Evolutionary conservation across 257 asterid species (phyloP).

Genomic region (Solanum sitiens): DNA sequence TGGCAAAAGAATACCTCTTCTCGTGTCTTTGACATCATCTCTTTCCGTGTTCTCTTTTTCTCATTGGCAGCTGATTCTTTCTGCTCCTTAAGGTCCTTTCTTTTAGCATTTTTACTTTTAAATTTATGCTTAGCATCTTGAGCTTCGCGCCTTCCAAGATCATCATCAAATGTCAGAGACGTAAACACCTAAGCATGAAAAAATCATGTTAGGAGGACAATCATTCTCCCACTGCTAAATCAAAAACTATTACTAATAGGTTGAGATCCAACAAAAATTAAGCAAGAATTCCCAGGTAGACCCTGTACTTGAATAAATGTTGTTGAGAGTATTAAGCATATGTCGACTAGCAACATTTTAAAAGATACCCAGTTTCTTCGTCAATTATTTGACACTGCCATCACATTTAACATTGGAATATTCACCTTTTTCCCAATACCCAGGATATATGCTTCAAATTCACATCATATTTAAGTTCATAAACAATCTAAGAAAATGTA

Average conservation of each 20-base stretch:
- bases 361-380: background rate
- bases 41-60: constrained; percentile 59
- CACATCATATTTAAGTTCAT: background rate
- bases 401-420: background rate
- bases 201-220: background rate
- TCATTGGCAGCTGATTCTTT: constrained; percentile 45
- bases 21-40: constrained; percentile 59
- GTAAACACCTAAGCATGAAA: constrained; percentile 40
- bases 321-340: background rate
- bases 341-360: background rate
- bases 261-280: background rate
- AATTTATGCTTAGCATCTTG: constrained; percentile 35
- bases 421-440: background rate
- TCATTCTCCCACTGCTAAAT: background rate
- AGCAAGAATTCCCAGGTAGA: background rate
- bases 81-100: constrained; percentile 48
- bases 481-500: background rate
- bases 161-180: constrained; percentile 82
- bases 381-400: background rate
- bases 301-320: background rate
- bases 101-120: constrained; percentile 45
- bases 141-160: constrained; percentile 54
- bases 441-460: background rate
- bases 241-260: background rate
- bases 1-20: constrained; percentile 53